These are phyloP conservation scores for Coemansia sp. DNA, from an alignment of 192 early-diverging fungal genomes.

Conservation along the genomic window DNA sequence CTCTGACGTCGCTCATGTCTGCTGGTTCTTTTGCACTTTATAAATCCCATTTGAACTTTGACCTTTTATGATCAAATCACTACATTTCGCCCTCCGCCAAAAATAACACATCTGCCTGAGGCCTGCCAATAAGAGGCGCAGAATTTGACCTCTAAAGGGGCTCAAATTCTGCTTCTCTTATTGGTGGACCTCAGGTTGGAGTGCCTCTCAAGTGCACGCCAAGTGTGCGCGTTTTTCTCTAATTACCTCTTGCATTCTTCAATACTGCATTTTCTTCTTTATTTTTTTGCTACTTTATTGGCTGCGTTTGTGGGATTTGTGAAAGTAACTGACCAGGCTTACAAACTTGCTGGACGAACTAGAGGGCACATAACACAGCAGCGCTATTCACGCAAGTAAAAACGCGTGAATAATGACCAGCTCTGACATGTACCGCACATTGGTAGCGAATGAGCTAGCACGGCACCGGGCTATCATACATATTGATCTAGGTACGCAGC, in stretches of 20 bases:
- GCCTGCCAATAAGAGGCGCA: too few species aligned
- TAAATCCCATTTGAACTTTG: too few species aligned
- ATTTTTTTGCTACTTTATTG: background rate
- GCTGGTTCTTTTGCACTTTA: too few species aligned
- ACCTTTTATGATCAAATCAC: too few species aligned
- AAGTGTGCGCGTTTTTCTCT: background rate
- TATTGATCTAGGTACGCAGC: conserved; percentile 57
- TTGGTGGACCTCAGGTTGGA: too few species aligned
- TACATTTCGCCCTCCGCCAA: too few species aligned
- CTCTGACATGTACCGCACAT: conserved; percentile 13
- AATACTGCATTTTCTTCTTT: conserved; percentile 10
- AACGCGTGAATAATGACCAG: conserved; percentile 16
- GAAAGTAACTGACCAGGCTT: background rate
- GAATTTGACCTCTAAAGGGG: too few species aligned
- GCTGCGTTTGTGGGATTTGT: background rate
- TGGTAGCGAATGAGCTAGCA: conserved; percentile 38
- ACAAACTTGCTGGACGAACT: background rate
- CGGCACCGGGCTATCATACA: conserved; percentile 57
- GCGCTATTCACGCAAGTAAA: background rate
- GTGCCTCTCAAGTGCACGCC: too few species aligned
- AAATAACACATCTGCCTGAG: too few species aligned
- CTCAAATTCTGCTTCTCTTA: too few species aligned
- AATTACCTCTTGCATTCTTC: background rate
- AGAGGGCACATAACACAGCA: background rate
- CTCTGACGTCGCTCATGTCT: too few species aligned